Evolutionary conservation across 139 green algal genomes (phyloP).

Genomic region (Eudorina sp.): DNA sequence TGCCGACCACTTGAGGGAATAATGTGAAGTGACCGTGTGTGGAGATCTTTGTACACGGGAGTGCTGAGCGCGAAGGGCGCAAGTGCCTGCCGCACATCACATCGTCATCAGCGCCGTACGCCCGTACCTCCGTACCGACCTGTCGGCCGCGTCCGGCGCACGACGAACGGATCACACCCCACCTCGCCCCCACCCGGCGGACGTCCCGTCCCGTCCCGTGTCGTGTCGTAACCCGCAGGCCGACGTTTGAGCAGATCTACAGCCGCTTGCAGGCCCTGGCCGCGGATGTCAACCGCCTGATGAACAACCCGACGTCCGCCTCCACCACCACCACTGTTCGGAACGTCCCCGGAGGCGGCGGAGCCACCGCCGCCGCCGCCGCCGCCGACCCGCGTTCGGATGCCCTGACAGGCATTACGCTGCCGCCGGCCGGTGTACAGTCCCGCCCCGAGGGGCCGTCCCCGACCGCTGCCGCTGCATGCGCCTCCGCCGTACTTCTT

Average conservation of each 20-base stretch:
- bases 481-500: not conserved
- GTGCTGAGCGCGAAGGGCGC: too few relatives aligned
- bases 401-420: not conserved
- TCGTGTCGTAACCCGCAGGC: not conserved
- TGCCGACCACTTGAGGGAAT: too few relatives aligned
- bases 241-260: constrained; percentile 17
- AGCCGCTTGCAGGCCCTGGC: not conserved
- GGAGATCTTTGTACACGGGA: too few relatives aligned
- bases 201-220: not conserved
- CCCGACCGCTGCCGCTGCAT: not conserved
- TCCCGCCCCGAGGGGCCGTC: too few relatives aligned
- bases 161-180: too few relatives aligned
- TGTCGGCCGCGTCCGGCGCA: too few relatives aligned
- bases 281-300: not conserved
- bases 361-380: too few relatives aligned
- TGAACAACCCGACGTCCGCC: not conserved
- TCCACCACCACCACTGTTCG: not conserved
- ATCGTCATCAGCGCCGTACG: not conserved
- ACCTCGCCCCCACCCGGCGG: not conserved
- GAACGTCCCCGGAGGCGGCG: too few relatives aligned
- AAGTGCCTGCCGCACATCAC: not conserved
- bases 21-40: too few relatives aligned
- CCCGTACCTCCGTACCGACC: too few relatives aligned
- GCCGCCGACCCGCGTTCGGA: too few relatives aligned
- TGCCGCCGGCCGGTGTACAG: not conserved